Evolutionary conservation across 2,329 filamentous ascomycete genomes (phyloP).

Genomic region (Mariannaea sp.): DNA sequence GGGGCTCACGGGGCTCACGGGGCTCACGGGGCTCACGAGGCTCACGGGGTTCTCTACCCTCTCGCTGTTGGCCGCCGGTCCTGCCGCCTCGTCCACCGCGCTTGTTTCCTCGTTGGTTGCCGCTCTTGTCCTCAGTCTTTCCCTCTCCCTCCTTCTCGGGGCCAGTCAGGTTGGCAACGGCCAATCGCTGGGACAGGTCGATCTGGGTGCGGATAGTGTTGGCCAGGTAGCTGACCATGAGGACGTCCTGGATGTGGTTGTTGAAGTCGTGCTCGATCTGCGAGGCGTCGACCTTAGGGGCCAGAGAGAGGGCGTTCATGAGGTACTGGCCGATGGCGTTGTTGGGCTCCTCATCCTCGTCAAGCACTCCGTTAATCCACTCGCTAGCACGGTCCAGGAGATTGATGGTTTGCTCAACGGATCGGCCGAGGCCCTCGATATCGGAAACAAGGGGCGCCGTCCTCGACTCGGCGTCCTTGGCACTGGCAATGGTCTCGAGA

Average conservation of each 20-base stretch:
- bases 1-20: too few species aligned
- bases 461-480: slow-evolving; percentile 78
- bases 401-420: slow-evolving; percentile 83
- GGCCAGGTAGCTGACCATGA: slow-evolving; percentile 96
- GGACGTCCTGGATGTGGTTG: slow-evolving; percentile 98
- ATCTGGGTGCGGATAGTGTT: slow-evolving; percentile 99
- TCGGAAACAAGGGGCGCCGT: slow-evolving; percentile 78
- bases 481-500: slow-evolving; percentile 82
- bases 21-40: slow-evolving; percentile 47
- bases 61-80: slow-evolving; percentile 56
- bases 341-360: slow-evolving; percentile 88
- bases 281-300: slow-evolving; percentile 88
- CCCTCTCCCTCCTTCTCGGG: slow-evolving; percentile 56
- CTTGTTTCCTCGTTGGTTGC: slow-evolving; percentile 55
- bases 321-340: slow-evolving; percentile 93
- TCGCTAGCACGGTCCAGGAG: slow-evolving; percentile 90
- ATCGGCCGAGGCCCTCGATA: slow-evolving; percentile 84
- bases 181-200: slow-evolving; percentile 93
- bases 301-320: slow-evolving; percentile 88
- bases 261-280: slow-evolving; percentile 99
- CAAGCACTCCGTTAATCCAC: slow-evolving; percentile 91
- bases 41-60: slow-evolving; percentile 51
- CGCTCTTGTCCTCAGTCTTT: slow-evolving; percentile 51
- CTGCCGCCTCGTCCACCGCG: slow-evolving; percentile 58
- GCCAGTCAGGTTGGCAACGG: slow-evolving; percentile 69